phyloP scores from a whole-genome alignment of 2,329 filamentous ascomycete genomes.

The Zasmidium citrigriseum region DNA sequence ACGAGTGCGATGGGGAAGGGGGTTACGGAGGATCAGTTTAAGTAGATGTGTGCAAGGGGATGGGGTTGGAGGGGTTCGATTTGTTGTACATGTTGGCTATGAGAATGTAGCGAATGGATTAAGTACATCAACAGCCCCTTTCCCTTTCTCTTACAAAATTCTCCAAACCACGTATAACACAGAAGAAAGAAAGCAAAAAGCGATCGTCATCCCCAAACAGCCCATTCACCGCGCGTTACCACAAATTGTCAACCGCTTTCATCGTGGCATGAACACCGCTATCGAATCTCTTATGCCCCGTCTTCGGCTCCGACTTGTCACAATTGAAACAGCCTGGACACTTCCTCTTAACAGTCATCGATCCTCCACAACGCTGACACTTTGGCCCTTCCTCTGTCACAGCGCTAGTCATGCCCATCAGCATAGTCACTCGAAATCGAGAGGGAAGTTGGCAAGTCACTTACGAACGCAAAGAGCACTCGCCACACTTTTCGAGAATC shows the following conservation, averaged over 20 bases:
- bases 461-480: too few species aligned
- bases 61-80: not conserved
- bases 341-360: not conserved
- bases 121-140: not conserved
- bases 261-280: too few species aligned
- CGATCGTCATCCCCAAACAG: not conserved
- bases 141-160: not conserved
- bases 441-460: too few species aligned
- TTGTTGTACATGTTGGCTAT: not conserved
- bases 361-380: not conserved
- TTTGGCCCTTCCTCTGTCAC: too few species aligned
- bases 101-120: not conserved
- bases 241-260: too few species aligned
- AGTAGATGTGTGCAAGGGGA: conserved; percentile 15
- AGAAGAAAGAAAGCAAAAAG: not conserved
- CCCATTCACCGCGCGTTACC: not conserved
- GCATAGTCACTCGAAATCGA: too few species aligned
- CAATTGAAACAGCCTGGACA: not conserved
- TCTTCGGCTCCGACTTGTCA: not conserved
- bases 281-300: not conserved
- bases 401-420: too few species aligned
- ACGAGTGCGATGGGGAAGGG: conserved; percentile 97
- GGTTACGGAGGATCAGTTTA: conserved; percentile 95
- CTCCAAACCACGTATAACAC: too few species aligned
- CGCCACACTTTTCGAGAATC: not conserved